Conservation (phyloP, 2,329 filamentous ascomycete species). For the Verticillium nonalfalfae region DNA sequence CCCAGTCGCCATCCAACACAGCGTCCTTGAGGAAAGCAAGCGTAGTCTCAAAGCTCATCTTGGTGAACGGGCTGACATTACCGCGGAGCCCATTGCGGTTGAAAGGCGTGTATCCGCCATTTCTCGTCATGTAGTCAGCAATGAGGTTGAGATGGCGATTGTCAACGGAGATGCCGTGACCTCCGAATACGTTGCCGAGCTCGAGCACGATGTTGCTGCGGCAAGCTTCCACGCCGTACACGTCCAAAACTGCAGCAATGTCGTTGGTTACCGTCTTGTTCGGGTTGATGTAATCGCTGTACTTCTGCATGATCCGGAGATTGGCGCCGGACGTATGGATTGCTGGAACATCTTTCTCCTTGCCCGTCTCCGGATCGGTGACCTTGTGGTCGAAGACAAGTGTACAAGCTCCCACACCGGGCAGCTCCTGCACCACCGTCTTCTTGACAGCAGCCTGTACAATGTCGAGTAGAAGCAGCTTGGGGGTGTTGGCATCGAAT, state of each 20-base stretch:
- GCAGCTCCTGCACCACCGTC: constrained; percentile 82
- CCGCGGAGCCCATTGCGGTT: constrained; percentile 83
- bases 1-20: constrained; percentile 82
- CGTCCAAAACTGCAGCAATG: constrained; percentile 73
- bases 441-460: constrained; percentile 75
- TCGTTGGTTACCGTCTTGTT: constrained; percentile 88
- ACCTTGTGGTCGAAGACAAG: constrained; percentile 55
- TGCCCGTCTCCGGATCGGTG: constrained; percentile 37
- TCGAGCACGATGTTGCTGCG: constrained; percentile 83
- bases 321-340: constrained; percentile 84
- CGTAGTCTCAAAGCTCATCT: constrained; percentile 99
- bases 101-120: constrained; percentile 84
- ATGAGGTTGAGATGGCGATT: constrained; percentile 91
- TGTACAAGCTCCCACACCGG: constrained; percentile 67
- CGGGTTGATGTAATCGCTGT: constrained; percentile 78
- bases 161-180: constrained; percentile 90
- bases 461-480: constrained; percentile 87
- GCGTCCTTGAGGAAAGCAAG: constrained; percentile 90
- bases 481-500: constrained; percentile 74
- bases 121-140: constrained; percentile 95
- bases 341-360: constrained; percentile 43
- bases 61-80: constrained; percentile 86
- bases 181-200: constrained; percentile 76
- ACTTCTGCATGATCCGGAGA: constrained; percentile 83
- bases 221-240: constrained; percentile 92